Base-by-base conservation (phyloP, 177 flowering plant genomes). In the Vitis hybrid region DNA sequence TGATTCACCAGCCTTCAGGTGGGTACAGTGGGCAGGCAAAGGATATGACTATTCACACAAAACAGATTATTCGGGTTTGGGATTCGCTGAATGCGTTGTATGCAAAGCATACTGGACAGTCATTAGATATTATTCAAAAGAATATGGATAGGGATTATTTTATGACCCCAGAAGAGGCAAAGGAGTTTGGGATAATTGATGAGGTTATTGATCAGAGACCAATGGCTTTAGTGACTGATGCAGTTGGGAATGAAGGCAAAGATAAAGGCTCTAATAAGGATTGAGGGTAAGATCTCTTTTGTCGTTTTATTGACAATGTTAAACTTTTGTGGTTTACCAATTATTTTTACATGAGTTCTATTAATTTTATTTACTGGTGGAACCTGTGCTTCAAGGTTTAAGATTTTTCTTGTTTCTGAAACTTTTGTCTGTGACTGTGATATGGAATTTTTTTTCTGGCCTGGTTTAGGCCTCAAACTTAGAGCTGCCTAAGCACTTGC, bases 1-100 rank as follows among this genome's bases (percentile, higher is more conserved):
- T 93, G 98, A 86, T 94, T 69, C 98, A 93, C 76, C 97, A 93
- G 79, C 98, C 98, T 26, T 91, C 97, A 3, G 98, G 98, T 59
- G 98, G 96, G 19, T 86, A 86, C 59, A 86, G 90, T 67, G 98
- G 98, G 20, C 94, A 89, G 70, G 98, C 98, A 4, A 84, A 79
- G 68, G 97, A 94, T 69, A 82, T 93, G 20, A 84, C 89, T 3
- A 93, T 94, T 51, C 98, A 90, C 69, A 90, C 95, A 2, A 89
- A 90, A 80, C 91, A 94, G 85, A 94, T 94, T 51, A 73, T 90
- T 51, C 86, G 89, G 70, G 71, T 89, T 55, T 84, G 94, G 92
- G 92, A 94, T 76, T 58, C 83, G 22, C 71, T 94, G 69, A 94
- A 94, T 83, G 80, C 16, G 2, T 74, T 94, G 64, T 94, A 94